Conservation (phyloP, 371 early-diverging fungal species). For the Haplosporangium sp. region DNA sequence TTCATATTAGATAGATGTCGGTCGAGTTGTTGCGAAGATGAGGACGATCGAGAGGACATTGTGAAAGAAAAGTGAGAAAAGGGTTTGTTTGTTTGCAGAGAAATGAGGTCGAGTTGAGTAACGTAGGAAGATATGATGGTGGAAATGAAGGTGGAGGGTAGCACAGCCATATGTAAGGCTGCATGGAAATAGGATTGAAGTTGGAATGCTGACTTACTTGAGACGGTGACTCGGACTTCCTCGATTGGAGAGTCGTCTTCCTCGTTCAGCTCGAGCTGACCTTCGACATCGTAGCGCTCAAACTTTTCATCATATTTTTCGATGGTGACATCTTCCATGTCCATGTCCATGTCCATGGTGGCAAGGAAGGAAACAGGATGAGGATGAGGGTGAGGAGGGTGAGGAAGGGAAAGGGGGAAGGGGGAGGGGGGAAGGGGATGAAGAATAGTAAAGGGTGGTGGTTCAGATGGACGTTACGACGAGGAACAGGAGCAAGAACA, state of each 20-base stretch:
- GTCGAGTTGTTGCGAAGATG: not conserved
- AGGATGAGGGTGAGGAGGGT: not conserved
- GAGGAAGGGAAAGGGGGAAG: not conserved
- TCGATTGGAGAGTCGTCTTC: constrained; percentile 80
- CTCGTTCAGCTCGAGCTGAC: constrained; percentile 46
- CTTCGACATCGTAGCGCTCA: constrained; percentile 11
- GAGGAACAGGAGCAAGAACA: not conserved
- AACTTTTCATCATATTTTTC: constrained; percentile 26
- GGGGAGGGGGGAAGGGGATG: not conserved
- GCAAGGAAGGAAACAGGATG: too few relatives aligned
- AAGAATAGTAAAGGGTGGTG: constrained; percentile 4
- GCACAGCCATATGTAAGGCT: too few relatives aligned
- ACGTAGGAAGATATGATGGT: not conserved
- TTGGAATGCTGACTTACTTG: constrained; percentile 53
- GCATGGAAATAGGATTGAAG: too few relatives aligned
- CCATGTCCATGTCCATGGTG: too few relatives aligned
- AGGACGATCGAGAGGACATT: not conserved
- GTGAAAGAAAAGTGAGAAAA: not conserved
- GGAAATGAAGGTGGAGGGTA: not conserved
- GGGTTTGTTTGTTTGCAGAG: not conserved
- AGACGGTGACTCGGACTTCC: constrained; percentile 74
- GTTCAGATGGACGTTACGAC: not conserved
- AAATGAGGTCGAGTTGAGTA: not conserved
- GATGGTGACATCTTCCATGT: constrained; percentile 31
- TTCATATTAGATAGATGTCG: not conserved